These are phyloP conservation scores for Allium cepa DNA, from an alignment of 106 monocot genomes.

Conservation along the genomic window DNA sequence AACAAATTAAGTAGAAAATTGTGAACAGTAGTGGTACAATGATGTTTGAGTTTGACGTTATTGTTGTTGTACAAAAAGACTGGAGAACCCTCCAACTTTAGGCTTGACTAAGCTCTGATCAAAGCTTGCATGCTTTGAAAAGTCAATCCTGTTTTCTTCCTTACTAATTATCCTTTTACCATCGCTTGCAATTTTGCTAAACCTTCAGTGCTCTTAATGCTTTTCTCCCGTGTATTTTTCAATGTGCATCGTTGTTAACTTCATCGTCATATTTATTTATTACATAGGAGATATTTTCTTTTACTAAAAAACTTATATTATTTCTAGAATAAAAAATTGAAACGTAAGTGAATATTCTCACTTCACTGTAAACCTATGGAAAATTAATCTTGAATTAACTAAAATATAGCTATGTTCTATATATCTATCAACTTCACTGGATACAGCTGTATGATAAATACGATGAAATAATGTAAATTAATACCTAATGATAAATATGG, in stretches of 20 bases:
- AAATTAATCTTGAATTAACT: too few species aligned
- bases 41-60: conserved; percentile 1
- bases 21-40: neutral
- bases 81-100: too few species aligned
- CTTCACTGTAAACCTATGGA: too few species aligned
- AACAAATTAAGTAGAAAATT: neutral
- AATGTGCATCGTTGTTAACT: too few species aligned
- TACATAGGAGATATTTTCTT: neutral
- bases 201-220: conserved; percentile 71
- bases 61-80: conserved; percentile 17
- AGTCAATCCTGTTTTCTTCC: conserved; percentile 48
- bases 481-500: neutral
- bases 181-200: conserved; percentile 87
- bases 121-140: conserved; percentile 69
- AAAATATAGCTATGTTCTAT: neutral
- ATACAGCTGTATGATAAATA: neutral
- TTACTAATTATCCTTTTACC: conserved; percentile 73
- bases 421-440: neutral
- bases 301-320: neutral
- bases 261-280: too few species aligned
- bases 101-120: conserved; percentile 36
- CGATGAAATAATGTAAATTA: neutral
- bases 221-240: conserved; percentile 51
- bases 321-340: too few species aligned
- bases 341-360: too few species aligned